Evolutionary conservation across 371 early-diverging fungal species (phyloP), one percentile per base, ranked within the genome.

Genomic region (Mucor velutinosus): DNA sequence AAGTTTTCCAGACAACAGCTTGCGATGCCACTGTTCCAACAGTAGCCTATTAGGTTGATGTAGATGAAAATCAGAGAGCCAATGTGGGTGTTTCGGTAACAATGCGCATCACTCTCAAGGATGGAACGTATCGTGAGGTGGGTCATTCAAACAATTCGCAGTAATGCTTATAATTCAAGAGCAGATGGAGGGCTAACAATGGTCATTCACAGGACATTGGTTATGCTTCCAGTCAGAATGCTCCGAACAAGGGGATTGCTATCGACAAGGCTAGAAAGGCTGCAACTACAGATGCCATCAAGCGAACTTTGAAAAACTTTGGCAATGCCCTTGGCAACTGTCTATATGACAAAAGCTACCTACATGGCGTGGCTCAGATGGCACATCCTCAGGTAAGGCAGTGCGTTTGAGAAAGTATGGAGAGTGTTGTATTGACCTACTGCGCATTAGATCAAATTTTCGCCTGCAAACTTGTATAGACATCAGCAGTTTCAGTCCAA

Each of bases 231-330:
- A 78, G 89, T 23, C 98, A 99, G 60, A 96, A 96, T 70, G 78
- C 83, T n/a, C 92, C 80, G 73, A 83, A 84, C 59, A 98, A 96
- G 75, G 90, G 86, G 0, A 70, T 75, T 10, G 99, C 97, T 1
- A 89, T 94, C 64, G 96, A 99, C 74, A 97, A 97, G 86, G 96
- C 96, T 6, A 93, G 91, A 71, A 99, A 99, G 70, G 97, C 98
- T 77, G 96, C 99, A 1, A 87, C 87, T 0, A 99, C 99, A 0
- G 99, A 99, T 81, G 98, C 90, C 0, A 65, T 97, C 30, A 99
- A 99, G 80, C 85, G 99, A 43, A 91, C 98, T 0, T 71, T 99
- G 63, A 88, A 95, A 7, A 84, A 87, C 64, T 99, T 99, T 86
- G 99, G 99, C 19, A 95, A 96, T 67, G 89, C 89, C 8, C 67